Base-by-base conservation (phyloP, 768 basidiomycete species). In the Gautieria morchelliformis region DNA sequence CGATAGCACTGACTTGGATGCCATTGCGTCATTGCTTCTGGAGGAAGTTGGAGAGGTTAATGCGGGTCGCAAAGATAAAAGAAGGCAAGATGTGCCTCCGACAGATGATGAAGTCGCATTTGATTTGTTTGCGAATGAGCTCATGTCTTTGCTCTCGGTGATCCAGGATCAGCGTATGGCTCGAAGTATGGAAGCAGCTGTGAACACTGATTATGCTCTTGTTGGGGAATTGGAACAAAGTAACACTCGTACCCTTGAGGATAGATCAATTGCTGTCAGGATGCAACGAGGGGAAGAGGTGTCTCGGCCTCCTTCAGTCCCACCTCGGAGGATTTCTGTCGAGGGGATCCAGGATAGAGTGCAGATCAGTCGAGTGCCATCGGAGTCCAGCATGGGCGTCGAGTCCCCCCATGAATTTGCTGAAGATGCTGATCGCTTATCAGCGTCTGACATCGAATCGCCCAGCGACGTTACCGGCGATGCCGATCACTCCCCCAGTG, bases 81-180 rank as follows among this genome's bases (percentile, higher is more conserved):
- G 63, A 3, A 68, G 70, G 22, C 65, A 64, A 1, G 68, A 64
- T 44, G 59, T 61, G 0, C 64, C 69, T 2, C 64, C 65, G 6
- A 66, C 71, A 0, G 80, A 83, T 61, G 73, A 75, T 40, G 75
- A 78, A 40, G 53, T 72, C 8, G 81, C 81, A 0, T 65, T 78
- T 8, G 67, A 69, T 39, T 42, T 76, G 0, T 78, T 78, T 53
- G 67, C 67, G 3, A 69, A 75, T 30, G 69, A 72, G 15, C 53
- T 77, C 5, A 58, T 66, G 7, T 59, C 62, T 9, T 58, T 70
- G 42, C 56, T 75, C 4, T 62, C 60, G 0, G 44, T 65, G n/a
- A 64, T 74, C 27, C 64, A 68, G 2, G 78, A 80, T 59, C 15
- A 45, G 35, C 22, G 46, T 9, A 62, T 78, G 11, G 79, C 80